These are phyloP conservation scores for Penicillium bialowiezense DNA, from an alignment of 495 filamentous ascomycete genomes.

Conservation along the genomic window DNA sequence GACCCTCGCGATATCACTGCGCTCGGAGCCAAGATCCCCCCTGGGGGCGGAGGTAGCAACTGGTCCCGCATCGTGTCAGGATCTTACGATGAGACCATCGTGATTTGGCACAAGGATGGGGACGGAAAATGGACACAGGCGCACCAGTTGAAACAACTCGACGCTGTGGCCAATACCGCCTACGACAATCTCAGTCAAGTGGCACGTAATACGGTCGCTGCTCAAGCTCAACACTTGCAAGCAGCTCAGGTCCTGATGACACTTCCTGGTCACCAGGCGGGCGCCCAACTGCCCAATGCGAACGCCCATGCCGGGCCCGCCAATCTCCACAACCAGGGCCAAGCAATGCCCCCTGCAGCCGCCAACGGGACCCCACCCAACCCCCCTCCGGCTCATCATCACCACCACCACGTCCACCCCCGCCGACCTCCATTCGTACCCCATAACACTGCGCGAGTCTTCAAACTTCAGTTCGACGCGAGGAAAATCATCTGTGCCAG, in stretches of 20 bases:
- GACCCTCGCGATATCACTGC: slow-evolving; percentile 74
- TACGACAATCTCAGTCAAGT: slow-evolving; percentile 19
- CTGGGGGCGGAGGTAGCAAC: slow-evolving; percentile 79
- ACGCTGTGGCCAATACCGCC: slow-evolving; percentile 48
- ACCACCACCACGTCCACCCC: slow-evolving; percentile 18
- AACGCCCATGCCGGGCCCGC: slow-evolving; percentile 1
- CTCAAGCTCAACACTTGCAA: slow-evolving; percentile 28
- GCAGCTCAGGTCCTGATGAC: slow-evolving; percentile 17
- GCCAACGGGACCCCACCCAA: not conserved
- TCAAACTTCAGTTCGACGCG: slow-evolving; percentile 96
- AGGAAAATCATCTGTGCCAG: slow-evolving; percentile 92
- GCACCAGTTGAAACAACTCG: slow-evolving; percentile 67
- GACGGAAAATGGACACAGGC: slow-evolving; percentile 77
- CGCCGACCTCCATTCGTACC: slow-evolving; percentile 7
- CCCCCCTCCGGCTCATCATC: slow-evolving; percentile 13
- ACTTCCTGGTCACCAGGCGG: slow-evolving; percentile 6
- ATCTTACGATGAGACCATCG: slow-evolving; percentile 91
- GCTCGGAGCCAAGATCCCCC: slow-evolving; percentile 77
- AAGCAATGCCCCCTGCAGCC: not conserved
- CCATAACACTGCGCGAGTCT: slow-evolving; percentile 57
- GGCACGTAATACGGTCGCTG: slow-evolving; percentile 16
- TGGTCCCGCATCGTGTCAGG: slow-evolving; percentile 91
- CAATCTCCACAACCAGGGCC: slow-evolving; percentile 1
- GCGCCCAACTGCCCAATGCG: not conserved
- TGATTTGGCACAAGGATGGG: slow-evolving; percentile 85